phyloP scores from a whole-genome alignment of 2,329 filamentous ascomycete genomes.

The Trichoderma koningiopsis region DNA sequence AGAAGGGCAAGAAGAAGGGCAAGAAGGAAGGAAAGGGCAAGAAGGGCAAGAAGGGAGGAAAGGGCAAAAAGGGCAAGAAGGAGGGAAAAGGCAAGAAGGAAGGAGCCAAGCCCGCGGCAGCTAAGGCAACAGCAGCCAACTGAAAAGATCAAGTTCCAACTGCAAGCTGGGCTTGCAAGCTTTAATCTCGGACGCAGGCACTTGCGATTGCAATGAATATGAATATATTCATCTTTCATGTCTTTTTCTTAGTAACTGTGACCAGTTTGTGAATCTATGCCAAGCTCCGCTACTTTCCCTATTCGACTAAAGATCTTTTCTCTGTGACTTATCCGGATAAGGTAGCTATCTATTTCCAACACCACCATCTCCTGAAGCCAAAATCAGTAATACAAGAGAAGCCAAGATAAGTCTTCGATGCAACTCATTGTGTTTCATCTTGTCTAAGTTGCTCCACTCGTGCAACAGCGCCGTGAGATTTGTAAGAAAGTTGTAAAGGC shows the following conservation, averaged over 20 bases:
- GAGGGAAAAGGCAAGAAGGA: neutral
- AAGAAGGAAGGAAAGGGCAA: neutral
- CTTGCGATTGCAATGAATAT: neutral
- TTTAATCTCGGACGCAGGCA: neutral
- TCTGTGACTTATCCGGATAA: neutral
- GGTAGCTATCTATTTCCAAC: no score
- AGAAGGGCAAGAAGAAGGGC: neutral
- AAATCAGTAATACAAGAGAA: no score
- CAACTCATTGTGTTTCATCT: neutral
- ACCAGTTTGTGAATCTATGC: neutral
- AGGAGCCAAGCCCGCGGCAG: neutral
- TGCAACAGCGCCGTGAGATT: no score
- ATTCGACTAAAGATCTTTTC: neutral
- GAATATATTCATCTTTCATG: neutral
- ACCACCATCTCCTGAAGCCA: no score
- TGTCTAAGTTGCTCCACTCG: neutral
- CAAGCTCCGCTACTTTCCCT: neutral
- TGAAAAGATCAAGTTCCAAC: neutral
- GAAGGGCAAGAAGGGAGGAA: no score
- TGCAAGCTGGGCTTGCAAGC: neutral
- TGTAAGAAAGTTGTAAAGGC: no score
- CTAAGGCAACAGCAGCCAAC: neutral
- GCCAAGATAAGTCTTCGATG: no score
- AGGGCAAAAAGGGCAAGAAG: no score
- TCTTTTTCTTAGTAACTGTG: neutral